Percentiles rank a stretch among this genome's conserved stretches.
These are phyloP conservation scores for Diaporthe batatas DNA, from an alignment of 2,329 filamentous ascomycete species.

Conservation along the genomic window DNA sequence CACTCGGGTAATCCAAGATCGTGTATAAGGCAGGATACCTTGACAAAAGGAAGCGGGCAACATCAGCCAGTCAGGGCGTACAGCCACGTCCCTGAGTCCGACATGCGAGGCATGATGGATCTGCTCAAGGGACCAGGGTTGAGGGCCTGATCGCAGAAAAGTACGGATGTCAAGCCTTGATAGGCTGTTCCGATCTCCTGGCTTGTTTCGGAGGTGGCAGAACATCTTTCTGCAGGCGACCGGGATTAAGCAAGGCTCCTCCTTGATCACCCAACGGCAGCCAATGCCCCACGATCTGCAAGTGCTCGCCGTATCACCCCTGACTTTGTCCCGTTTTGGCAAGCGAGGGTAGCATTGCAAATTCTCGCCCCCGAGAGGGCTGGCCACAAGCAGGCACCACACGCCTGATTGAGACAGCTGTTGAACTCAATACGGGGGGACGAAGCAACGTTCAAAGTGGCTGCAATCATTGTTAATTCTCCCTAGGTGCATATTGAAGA, in stretches of 20 bases:
- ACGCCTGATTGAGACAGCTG: constrained; percentile 5
- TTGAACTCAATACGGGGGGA: background rate
- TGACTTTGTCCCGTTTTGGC: constrained; percentile 43
- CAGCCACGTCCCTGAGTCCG: constrained; percentile 51
- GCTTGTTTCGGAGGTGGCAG: constrained; percentile 53
- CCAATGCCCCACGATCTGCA: constrained; percentile 39
- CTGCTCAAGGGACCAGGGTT: constrained; percentile 49
- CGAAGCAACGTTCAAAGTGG: background rate
- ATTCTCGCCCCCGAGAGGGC: constrained; percentile 1
- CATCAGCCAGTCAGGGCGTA: constrained; percentile 53
- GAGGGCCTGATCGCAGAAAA: constrained; percentile 42
- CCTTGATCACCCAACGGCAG: constrained; percentile 35
- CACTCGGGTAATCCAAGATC: constrained; percentile 43
- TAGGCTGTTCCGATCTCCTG: constrained; percentile 49
- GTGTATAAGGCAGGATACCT: constrained; percentile 47
- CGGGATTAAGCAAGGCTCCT: constrained; percentile 31
- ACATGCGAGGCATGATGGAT: constrained; percentile 57
- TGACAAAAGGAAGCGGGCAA: constrained; percentile 45
- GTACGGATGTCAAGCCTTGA: constrained; percentile 44
- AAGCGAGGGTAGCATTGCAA: constrained; percentile 34
- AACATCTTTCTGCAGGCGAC: constrained; percentile 43
- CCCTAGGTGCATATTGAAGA: background rate
- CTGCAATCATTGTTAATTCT: background rate
- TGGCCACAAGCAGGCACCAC: constrained; percentile 12
- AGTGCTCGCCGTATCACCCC: constrained; percentile 42